Base-by-base conservation (phyloP, 257 asterid genomes). In the Henckelia pumila region DNA sequence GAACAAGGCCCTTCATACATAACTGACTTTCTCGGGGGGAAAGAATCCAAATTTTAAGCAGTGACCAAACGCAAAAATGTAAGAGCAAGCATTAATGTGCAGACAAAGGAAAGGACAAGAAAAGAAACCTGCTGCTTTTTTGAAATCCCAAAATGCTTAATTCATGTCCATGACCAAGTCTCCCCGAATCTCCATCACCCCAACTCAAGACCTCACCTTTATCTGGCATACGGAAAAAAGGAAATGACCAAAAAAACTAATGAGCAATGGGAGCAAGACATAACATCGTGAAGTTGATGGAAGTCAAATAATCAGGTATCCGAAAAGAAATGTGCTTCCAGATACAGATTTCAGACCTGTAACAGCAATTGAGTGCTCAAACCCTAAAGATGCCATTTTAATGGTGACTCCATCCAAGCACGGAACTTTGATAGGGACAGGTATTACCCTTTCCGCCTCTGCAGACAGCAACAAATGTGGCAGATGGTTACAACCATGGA, bases 111-210 rank as follows among this genome's bases (percentile, higher is more conserved):
- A 37, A 19, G 24, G 19, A 40, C 55, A 75, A 61, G 59, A 64
- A 66, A 56, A 59, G 50, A 56, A 50, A 93, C 99, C 96, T 93
- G 88, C 83, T 79, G 81, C 83, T 86, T 70, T 71, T 86, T 59
- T 81, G 75, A 74, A 88, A 86, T 71, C 99, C 97, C 13, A 81
- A 82, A 77, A 88, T 61, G 85, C 92, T 80, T 25, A 92, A 80
- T 76, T 75, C 82, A 61, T 86, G 91, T 72, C 97, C 99, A 82
- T 93, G 99, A 71, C 99, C 99, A 65, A 93, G 97, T 77, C 95
- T 83, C 70, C 99, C 99, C 17, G 89, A 84, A 69, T 87, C 92
- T 77, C 96, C 99, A 67, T 80, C 94, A 49, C 99, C 99, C 99
- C 99, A 93, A 79, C 97, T 93, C 85, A 93, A 84, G 64, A 84